Evolutionary conservation across 139 green algal species (phyloP), one percentile per base, ranked within the genome.

Genomic region (Coelastrella sp.): DNA sequence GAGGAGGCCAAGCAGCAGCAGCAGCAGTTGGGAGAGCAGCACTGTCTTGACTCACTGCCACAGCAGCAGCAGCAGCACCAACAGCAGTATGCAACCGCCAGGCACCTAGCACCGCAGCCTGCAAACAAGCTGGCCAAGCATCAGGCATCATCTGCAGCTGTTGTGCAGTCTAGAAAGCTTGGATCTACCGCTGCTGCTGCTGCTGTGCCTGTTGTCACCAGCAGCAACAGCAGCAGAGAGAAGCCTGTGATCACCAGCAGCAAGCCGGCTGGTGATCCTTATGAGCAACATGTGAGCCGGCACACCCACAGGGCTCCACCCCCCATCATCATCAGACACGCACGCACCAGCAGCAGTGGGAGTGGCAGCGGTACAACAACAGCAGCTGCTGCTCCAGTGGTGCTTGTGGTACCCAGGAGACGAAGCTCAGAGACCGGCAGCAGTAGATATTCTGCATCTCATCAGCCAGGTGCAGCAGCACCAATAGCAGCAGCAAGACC

Each of bases 1-100:
- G 60, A 87, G 24, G 35, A 83, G 70, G 19, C 49, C 15, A 24
- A 9, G 78, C 35, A 87, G 60, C 81, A 86, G 81, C 59, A 76
- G 81, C 61, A 78, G 70, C 78, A 83, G 35, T 19, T 80, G 24
- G 24, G 1, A 0, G 74, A 59, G 81, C 22, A 75, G 59, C 59
- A 74, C 7, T 6, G 6, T 24, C n/a, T 6, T 11, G 10, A 7
- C 15, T 0, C 78, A 27, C 11, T 25, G 6, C n/a, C 25, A 7
- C n/a, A 86, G 60, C 14, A 63, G 17, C 11, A 78, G 61, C 61
- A 87, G 61, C 25, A 20, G 35, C 61, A 87, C 7, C 82, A 86
- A 25, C 61, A 74, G 80, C 80, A 49, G 9, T 66, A 24, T 20
- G 56, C 19, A 22, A 9, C 19, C 12, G 7, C 58, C 57, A 61